Percentiles rank a stretch among this genome's conserved stretches.
Conservation (phyloP, 148 eudicot genomes). For the Diospyros kaki region DNA sequence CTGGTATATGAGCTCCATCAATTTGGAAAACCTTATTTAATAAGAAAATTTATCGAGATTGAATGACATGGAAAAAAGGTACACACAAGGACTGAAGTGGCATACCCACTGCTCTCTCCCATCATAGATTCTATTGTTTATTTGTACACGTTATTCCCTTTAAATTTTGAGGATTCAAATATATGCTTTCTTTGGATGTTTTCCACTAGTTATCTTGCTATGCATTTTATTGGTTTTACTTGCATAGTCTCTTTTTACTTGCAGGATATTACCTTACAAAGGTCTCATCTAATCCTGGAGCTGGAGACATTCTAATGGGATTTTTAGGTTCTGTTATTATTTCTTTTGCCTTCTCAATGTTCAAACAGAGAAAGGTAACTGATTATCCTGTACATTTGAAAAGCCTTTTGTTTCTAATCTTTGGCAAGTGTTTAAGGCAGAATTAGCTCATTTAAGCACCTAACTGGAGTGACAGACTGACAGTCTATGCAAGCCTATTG, state of each 20-base stretch:
- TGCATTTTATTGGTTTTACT: not conserved
- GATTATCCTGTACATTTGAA: not conserved
- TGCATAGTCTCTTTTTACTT: not conserved
- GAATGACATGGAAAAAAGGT: not conserved
- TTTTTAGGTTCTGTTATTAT: slow-evolving; percentile 94
- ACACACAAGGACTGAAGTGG: not conserved
- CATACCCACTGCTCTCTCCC: not conserved
- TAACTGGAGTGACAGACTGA: no score
- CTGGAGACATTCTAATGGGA: slow-evolving; percentile 97
- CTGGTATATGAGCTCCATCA: not conserved
- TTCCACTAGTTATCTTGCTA: not conserved
- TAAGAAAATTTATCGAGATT: not conserved
- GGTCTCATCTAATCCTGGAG: slow-evolving; percentile 82
- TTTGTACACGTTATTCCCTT: not conserved
- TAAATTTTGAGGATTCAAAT: not conserved
- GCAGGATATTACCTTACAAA: slow-evolving; percentile 92
- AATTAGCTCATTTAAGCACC: not conserved
- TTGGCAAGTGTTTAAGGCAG: not conserved
- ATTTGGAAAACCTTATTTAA: not conserved
- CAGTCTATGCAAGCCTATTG: not conserved
- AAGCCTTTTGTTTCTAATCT: not conserved
- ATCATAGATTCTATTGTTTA: not conserved
- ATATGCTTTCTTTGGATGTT: not conserved
- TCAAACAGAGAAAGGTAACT: slow-evolving; percentile 90
- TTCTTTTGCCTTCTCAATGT: slow-evolving; percentile 99